Percentiles rank a stretch among this genome's conserved stretches.
Evolutionary conservation across 495 filamentous ascomycete species (phyloP).

Genomic region (Patellaria atrata): DNA sequence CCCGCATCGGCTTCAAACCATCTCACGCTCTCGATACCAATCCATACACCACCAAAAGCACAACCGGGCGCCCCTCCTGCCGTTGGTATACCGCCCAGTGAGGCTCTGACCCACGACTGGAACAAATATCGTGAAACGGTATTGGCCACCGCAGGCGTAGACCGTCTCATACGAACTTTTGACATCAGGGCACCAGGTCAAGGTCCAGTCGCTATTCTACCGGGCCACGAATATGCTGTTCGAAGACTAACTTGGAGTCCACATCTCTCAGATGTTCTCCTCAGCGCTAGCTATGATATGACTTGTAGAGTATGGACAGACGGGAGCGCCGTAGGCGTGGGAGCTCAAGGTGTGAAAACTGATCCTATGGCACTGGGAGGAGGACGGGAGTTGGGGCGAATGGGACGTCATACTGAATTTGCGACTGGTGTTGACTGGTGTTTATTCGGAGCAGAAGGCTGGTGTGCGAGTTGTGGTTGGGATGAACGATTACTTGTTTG

Average conservation of each 20-base stretch:
- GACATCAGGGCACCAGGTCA: slow-evolving; percentile 61
- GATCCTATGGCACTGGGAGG: slow-evolving; percentile 26
- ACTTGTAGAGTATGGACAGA: slow-evolving; percentile 88
- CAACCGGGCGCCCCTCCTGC: slow-evolving; percentile 27
- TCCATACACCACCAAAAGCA: slow-evolving; percentile 46
- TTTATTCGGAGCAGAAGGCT: slow-evolving; percentile 85
- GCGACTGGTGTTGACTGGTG: slow-evolving; percentile 98
- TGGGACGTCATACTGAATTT: slow-evolving; percentile 91
- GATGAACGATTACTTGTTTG: slow-evolving; percentile 82
- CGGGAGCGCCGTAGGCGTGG: slow-evolving; percentile 39
- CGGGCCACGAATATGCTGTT: slow-evolving; percentile 84
- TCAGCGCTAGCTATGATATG: slow-evolving; percentile 95
- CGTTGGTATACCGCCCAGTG: slow-evolving; percentile 42
- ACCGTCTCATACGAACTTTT: slow-evolving; percentile 71
- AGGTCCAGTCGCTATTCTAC: slow-evolving; percentile 55
- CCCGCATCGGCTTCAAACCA: slow-evolving; percentile 72
- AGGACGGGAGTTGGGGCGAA: slow-evolving; percentile 65
- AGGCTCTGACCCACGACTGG: slow-evolving; percentile 93
- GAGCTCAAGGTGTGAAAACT: slow-evolving; percentile 17
- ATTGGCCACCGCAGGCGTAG: slow-evolving; percentile 81
- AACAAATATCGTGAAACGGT: slow-evolving; percentile 86
- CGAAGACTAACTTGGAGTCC: slow-evolving; percentile 78
- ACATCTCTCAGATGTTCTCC: slow-evolving; percentile 69
- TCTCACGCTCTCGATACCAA: slow-evolving; percentile 59
- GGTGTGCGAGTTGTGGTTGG: slow-evolving; percentile 89